A percentile compares a stretch with the other conserved stretches of the same genome.
phyloP scores from a whole-genome alignment of 768 basidiomycete genomes.

The Auricularia sp. region DNA sequence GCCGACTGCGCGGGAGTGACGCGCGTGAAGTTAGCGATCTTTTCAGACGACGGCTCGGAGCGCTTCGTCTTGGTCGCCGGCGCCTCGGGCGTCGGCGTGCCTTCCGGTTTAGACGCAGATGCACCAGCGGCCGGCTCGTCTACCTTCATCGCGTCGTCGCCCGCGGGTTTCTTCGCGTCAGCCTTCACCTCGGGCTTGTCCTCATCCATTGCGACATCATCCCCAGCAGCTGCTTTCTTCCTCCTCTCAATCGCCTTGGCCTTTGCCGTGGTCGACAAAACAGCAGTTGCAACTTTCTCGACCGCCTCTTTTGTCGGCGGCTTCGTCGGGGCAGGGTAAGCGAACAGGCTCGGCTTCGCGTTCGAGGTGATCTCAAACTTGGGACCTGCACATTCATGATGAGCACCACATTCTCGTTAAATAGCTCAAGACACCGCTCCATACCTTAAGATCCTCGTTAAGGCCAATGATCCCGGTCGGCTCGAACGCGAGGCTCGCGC shows the following conservation, averaged over 20 bases:
- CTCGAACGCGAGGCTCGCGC: constrained; percentile 83
- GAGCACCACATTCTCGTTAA: background rate
- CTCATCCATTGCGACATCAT: constrained; percentile 72
- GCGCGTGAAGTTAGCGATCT: constrained; percentile 77
- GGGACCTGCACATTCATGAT: constrained; percentile 42
- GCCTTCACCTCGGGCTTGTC: constrained; percentile 39
- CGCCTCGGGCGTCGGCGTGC: constrained; percentile 25
- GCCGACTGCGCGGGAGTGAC: constrained; percentile 82
- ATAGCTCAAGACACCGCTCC: background rate
- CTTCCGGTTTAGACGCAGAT: constrained; percentile 18
- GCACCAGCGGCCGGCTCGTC: constrained; percentile 35
- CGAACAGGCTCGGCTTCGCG: constrained; percentile 82
- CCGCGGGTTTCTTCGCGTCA: constrained; percentile 36
- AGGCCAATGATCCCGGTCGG: constrained; percentile 93
- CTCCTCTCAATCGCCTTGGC: constrained; percentile 92
- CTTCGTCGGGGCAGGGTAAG: constrained; percentile 78
- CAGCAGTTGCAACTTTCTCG: constrained; percentile 86
- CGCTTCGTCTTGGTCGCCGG: constrained; percentile 36
- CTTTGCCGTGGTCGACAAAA: constrained; percentile 93
- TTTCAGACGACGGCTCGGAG: constrained; percentile 73
- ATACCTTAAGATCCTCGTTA: constrained; percentile 73
- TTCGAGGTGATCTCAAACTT: constrained; percentile 88
- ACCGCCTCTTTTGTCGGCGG: constrained; percentile 89
- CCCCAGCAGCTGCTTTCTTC: constrained; percentile 64
- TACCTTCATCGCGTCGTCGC: constrained; percentile 61